Evolutionary conservation across 2,329 filamentous ascomycete species (phyloP), one percentile per base, ranked within the genome.

Genomic region (Hortaea sp.): DNA sequence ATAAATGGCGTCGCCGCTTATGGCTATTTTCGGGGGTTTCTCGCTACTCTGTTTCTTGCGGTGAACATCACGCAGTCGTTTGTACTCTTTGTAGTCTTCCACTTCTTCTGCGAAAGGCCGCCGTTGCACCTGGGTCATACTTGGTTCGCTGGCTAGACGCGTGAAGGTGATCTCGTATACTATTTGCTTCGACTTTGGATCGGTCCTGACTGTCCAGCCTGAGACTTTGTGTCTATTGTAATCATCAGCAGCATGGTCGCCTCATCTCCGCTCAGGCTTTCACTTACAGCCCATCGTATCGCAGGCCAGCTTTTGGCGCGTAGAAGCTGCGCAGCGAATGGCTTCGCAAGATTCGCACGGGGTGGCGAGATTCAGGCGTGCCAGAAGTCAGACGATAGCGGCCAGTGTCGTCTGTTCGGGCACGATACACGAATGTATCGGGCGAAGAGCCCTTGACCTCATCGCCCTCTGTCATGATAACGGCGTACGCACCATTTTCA

Each of bases 281-380:
- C 20, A 63, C 69, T 58, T 47, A 73, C 69, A 74, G 48, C 41
- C 71, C 71, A 42, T 74, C 71, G 48, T 73, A 74, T 56, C 71
- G 55, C 5, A 74, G 54, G 0, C 71, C 71, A 42, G 67, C 69
- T 48, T 65, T 66, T 2, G 71, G 71, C 7, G 66, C 64, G 65
- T 66, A 72, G 29, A 69, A 60, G 46, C 68, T 70, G 31, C 62
- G 63, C 46, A 71, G 55, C 6, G 59, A 63, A 49, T 74, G 70
- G 41, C 63, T 66, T 32, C 71, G 63, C 45, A 74, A 58, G 7
- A 74, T 62, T 10, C 71, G 63, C 5, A 74, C 56, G 0, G 68
- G 67, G 31, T 65, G 56, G 29, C 70, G 60, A 13, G 66, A 68
- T 28, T 60, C 62, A 2, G 59, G 59, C 4, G 66, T 67, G 1